A percentile compares a stretch with the other conserved stretches of the same genome.
Evolutionary conservation across 164 flowering plant genomes (phyloP).

Genomic region (Cinnamomum chago): DNA sequence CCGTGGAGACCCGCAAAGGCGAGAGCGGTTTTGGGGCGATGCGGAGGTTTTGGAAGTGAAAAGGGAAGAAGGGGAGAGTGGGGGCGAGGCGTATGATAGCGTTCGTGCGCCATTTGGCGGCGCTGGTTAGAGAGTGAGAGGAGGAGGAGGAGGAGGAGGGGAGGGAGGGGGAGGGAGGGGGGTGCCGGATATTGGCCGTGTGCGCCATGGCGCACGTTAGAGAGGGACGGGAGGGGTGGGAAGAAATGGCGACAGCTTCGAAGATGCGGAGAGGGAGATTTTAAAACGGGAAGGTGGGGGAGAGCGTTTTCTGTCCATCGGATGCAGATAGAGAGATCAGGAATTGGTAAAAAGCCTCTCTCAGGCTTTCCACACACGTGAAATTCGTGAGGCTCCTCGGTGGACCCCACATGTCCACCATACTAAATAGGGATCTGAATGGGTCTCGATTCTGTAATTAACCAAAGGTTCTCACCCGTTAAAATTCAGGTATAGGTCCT

Average conservation of each 20-base stretch:
- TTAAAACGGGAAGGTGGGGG: too few relatives aligned
- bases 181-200: not conserved
- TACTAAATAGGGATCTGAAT: too few relatives aligned
- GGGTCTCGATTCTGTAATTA: too few relatives aligned
- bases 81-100: not conserved
- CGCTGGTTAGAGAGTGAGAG: conserved; percentile 1
- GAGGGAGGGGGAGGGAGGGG: not conserved
- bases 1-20: conserved; percentile 53
- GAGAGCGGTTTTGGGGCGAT: not conserved
- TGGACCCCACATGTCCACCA: too few relatives aligned
- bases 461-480: too few relatives aligned
- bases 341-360: too few relatives aligned
- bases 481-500: too few relatives aligned
- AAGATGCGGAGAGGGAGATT: not conserved
- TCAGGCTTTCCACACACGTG: too few relatives aligned
- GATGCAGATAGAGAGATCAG: too few relatives aligned
- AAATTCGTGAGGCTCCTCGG: too few relatives aligned
- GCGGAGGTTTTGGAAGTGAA: not conserved
- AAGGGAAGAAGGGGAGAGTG: not conserved
- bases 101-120: not conserved
- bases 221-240: not conserved
- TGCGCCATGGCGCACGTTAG: not conserved
- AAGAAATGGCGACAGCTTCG: not conserved
- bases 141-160: not conserved
- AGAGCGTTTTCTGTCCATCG: not conserved